Conservation (phyloP, 129 eudicot species). For the Pulicaria dysenterica region DNA sequence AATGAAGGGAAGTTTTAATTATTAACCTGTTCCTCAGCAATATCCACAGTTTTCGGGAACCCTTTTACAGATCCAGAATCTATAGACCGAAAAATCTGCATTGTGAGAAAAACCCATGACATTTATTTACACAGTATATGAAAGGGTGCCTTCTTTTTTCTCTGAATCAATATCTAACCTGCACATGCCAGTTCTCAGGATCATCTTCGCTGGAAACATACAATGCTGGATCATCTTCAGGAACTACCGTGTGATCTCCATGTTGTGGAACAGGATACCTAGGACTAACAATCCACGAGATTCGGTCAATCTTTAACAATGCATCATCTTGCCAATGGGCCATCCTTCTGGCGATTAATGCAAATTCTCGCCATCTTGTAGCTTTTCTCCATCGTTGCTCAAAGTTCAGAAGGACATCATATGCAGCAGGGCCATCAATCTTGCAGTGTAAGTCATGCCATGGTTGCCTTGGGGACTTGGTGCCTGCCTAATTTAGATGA, state of each 20-base stretch:
- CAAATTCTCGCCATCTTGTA: conserved; percentile 75
- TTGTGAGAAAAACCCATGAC: conserved; percentile 19
- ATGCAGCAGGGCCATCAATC: conserved; percentile 97
- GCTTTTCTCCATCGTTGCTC: conserved; percentile 93
- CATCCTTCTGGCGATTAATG: conserved; percentile 53
- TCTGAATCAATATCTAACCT: conserved; percentile 41
- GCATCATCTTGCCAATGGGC: conserved; percentile 81
- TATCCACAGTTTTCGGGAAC: conserved; percentile 74
- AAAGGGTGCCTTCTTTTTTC: neutral
- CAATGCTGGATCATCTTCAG: conserved; percentile 66
- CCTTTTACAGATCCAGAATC: conserved; percentile 91
- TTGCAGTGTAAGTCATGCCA: conserved; percentile 97
- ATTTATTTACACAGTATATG: neutral
- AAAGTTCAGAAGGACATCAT: conserved; percentile 87
- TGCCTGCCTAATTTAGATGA: conserved; percentile 49
- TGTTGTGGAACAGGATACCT: conserved; percentile 28
- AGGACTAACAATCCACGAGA: conserved; percentile 95
- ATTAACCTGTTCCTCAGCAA: conserved; percentile 65
- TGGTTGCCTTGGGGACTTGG: conserved; percentile 91
- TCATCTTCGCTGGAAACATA: conserved; percentile 61
- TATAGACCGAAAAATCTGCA: conserved; percentile 86
- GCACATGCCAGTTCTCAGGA: conserved; percentile 96
- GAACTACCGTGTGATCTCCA: conserved; percentile 48
- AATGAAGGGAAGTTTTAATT: conserved; percentile 23
- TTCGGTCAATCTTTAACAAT: conserved; percentile 74